phyloP scores from a whole-genome alignment of 176 grass and related monocot genomes.

The Ensete glaucum region DNA sequence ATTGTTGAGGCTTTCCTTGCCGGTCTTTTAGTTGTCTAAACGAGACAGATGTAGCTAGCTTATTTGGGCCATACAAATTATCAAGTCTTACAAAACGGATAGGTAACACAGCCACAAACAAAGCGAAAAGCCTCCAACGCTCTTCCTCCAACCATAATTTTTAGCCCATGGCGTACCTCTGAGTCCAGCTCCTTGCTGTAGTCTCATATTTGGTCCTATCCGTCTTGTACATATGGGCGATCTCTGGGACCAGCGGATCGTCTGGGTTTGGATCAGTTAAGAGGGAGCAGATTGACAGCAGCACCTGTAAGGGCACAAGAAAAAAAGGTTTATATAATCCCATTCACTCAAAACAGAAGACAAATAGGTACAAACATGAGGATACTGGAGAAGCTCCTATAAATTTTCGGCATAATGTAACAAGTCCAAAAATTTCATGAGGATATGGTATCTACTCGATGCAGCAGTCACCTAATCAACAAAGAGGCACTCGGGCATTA shows the following conservation, averaged over 20 bases:
- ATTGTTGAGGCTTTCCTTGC: background rate
- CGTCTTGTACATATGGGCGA: conserved; percentile 8
- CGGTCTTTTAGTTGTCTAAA: background rate
- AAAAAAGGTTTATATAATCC: background rate
- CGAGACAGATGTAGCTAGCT: background rate
- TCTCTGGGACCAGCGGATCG: conserved; percentile 1
- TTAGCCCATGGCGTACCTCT: conserved; percentile 11
- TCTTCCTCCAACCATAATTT: too few relatives aligned
- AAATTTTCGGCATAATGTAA: too few relatives aligned
- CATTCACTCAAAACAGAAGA: too few relatives aligned
- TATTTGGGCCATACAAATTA: background rate
- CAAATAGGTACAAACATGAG: too few relatives aligned
- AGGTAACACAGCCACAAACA: background rate
- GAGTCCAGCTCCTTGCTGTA: conserved; percentile 9
- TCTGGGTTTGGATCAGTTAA: conserved; percentile 16
- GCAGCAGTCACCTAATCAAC: too few relatives aligned
- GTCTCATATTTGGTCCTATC: conserved; percentile 8
- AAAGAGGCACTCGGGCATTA: too few relatives aligned
- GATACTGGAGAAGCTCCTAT: too few relatives aligned
- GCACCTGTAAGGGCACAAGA: background rate
- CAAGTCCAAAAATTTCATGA: too few relatives aligned
- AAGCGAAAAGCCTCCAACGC: background rate
- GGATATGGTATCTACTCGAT: too few relatives aligned
- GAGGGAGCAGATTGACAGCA: background rate
- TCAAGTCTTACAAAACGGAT: background rate